Evolutionary conservation across 2,329 filamentous ascomycete species (phyloP), one percentile per base, ranked within the genome.

Genomic region (Diaporthe sp.): DNA sequence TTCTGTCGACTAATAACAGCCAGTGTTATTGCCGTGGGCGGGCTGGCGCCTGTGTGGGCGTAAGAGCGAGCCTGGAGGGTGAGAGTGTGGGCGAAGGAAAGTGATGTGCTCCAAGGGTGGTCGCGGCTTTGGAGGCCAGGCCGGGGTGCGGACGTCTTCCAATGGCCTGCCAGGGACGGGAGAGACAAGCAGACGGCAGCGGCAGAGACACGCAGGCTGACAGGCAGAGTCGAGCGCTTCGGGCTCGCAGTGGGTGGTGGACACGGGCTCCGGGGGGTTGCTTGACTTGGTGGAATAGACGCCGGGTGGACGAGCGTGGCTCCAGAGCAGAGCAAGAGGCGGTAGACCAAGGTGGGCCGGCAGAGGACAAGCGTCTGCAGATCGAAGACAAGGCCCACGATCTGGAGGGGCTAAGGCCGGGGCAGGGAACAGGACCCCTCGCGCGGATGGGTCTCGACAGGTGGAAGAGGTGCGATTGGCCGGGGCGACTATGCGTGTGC

Each of bases 1-100:
- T 67, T 76, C 68, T 67, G 55, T 73, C 67, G 72, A 73, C 67
- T 76, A 77, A 77, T 76, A 78, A 73, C 78, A 79, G 73, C 77
- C 76, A 75, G 78, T 77, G 77, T 76, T 77, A 78, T 79, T 77
- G 67, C 19, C 34, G 72, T 65, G 67, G 39, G 9, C 37, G 72
- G 58, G 75, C 58, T 72, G 68, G 75, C 73, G 75, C 67, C 70
- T 74, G 62, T 57, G 71, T n/a, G 51, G 53, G 34, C 75, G 74
- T 67, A 73, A 58, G 71, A 58, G 72, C 72, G 73, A 72, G 76
- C 39, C 15, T 46, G n/a, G 22, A 44, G 72, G 19, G 62, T 31
- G 67, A n/a, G 49, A 28, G 67, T 25, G 34, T 44, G 34, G 37
- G 58, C 37, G 60, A 34, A 15, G 34, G 22, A 44, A 17, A 22